Evolutionary conservation across 345 rosid species (phyloP), one percentile per base, ranked within the genome.

Genomic region (Salix dunnii): DNA sequence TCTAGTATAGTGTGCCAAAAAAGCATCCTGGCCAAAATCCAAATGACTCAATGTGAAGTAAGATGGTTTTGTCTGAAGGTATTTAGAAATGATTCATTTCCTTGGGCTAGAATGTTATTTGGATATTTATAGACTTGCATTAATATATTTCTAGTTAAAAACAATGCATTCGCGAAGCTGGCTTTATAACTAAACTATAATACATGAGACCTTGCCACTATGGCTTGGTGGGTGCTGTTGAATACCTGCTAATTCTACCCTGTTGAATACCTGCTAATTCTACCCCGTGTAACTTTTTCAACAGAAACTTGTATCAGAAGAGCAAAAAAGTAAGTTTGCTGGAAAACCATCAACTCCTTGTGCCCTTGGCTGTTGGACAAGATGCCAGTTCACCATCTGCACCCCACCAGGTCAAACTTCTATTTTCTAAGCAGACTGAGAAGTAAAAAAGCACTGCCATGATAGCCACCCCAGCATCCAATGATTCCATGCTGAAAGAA

Each of bases 401-500:
- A 72, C 91, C 98, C 94, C 97, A 92, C 97, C 97, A 90, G 14
- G 53, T 73, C 74, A 92, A 28, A 42, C 80, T 76, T 76, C 49
- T 90, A 2, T 89, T 81, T 79, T 90, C 93, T 68, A 90, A 78
- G 31, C 93, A 90, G 17, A 91, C 84, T 21, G 90, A 75, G 79
- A 91, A 87, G 82, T 94, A 92, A 80, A 92, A 73, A 38, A 89
- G 75, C 72, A 92, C 89, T 28, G 92, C 92, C 97, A 94, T 92
- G 88, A 88, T 92, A 58, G 94, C 95, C 70, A 91, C 92, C 74
- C 98, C 95, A 2, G 97, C 97, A 40, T 90, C 97, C 60, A 94
- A 76, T 1, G 95, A 96, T 35, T 35, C 36, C 36, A 35, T 40
- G 94, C 97, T 35, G 97, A 94, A 12, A 94, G 94, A 74, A 90